phyloP scores from a whole-genome alignment of 2,329 filamentous ascomycete genomes.

The Diaporthe aspalathi region DNA sequence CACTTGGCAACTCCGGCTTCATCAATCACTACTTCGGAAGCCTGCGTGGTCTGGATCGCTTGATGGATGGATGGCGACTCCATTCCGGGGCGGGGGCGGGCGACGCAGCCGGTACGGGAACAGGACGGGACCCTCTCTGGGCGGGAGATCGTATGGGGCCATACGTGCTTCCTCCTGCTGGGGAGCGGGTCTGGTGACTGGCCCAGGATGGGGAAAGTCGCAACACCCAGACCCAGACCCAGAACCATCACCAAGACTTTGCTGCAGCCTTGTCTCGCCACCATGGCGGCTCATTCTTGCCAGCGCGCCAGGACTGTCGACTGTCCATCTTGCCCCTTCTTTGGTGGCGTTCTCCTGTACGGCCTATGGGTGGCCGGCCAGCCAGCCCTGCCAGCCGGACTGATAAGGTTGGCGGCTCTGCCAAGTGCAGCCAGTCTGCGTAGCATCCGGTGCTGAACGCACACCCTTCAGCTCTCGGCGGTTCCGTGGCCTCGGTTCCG shows the following conservation, averaged over 20 bases:
- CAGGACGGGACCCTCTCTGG: background rate
- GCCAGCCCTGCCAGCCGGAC: no score
- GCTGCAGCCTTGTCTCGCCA: conserved; percentile 29
- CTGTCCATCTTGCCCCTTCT: background rate
- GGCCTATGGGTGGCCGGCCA: background rate
- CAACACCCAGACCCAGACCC: conserved; percentile 18
- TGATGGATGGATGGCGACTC: background rate
- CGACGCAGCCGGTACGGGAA: conserved; percentile 5
- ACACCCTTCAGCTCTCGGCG: background rate
- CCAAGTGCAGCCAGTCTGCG: background rate
- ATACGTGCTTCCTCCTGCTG: conserved; percentile 16
- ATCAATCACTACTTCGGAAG: background rate
- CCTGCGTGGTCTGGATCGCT: conserved; percentile 13
- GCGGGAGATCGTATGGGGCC: conserved; percentile 2
- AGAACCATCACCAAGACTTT: conserved; percentile 7
- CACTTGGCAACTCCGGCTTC: background rate
- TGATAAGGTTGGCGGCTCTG: conserved; percentile 29
- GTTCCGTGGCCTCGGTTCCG: conserved; percentile 18
- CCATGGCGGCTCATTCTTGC: background rate
- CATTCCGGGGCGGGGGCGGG: conserved; percentile 2
- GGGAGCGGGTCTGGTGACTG: conserved; percentile 16
- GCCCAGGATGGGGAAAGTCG: background rate
- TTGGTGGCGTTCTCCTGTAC: background rate
- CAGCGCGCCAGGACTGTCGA: background rate
- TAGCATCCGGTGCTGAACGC: background rate